Evolutionary conservation across 2,329 filamentous ascomycete genomes (phyloP).

Genomic region (Calonectria pauciramosa): DNA sequence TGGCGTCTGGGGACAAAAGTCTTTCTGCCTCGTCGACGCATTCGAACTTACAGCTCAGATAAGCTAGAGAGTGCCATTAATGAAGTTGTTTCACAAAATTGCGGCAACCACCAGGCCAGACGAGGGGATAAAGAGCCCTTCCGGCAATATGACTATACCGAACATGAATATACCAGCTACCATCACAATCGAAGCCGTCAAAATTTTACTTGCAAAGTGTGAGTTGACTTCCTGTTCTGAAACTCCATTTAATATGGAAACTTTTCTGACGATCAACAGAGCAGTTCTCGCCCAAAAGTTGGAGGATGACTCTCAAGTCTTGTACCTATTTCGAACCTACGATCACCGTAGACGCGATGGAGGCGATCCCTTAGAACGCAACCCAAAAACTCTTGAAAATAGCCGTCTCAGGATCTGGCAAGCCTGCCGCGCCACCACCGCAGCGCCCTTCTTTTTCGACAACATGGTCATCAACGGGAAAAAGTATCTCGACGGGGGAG

Average conservation of each 20-base stretch:
- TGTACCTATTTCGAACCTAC: constrained; percentile 1
- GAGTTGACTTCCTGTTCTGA: not conserved
- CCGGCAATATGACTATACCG: not conserved
- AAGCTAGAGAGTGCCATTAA: not conserved
- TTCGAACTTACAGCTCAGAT: not conserved
- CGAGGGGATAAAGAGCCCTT: not conserved
- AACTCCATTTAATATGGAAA: not conserved
- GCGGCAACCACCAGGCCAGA: not conserved
- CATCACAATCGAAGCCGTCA: not conserved
- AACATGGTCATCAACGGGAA: not conserved
- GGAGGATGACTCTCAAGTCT: not conserved
- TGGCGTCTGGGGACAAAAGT: not conserved
- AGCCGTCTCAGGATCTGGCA: not conserved
- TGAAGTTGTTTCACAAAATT: not conserved
- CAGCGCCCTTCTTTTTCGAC: not conserved
- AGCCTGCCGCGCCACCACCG: not conserved
- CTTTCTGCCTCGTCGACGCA: not conserved
- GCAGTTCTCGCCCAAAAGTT: not conserved
- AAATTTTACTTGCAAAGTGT: constrained; percentile 9
- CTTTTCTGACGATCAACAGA: not conserved
- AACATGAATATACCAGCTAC: not conserved
- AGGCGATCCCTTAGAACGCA: not conserved
- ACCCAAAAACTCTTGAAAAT: not conserved
- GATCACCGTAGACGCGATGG: not conserved
- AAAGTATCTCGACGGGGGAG: constrained; percentile 1